A percentile compares a stretch with the other conserved stretches of the same genome.
Evolutionary conservation across 768 basidiomycete species (phyloP).

Genomic region (Phlebiopsis flavidoalba): DNA sequence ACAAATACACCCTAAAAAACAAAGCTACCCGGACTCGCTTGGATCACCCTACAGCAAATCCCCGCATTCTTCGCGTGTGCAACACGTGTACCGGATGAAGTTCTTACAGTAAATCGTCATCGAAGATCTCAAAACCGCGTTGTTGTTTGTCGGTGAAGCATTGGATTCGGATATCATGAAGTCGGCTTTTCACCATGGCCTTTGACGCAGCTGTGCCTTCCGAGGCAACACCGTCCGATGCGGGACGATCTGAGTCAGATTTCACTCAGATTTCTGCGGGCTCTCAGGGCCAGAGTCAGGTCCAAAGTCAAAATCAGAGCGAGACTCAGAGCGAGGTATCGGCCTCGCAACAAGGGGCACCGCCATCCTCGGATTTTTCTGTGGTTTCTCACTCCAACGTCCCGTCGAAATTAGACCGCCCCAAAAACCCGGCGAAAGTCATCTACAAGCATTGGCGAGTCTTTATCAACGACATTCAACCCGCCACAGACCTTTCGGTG

Average conservation of each 20-base stretch:
- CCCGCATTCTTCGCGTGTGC: slow-evolving; percentile 56
- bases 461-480: slow-evolving; percentile 76
- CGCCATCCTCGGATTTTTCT: slow-evolving; percentile 56
- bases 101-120: slow-evolving; percentile 77
- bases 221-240: slow-evolving; percentile 41
- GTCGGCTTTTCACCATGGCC: slow-evolving; percentile 23
- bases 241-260: slow-evolving; percentile 63
- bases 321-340: slow-evolving; percentile 24
- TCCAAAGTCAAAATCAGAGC: slow-evolving; percentile 24
- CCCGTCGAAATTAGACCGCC: slow-evolving; percentile 17
- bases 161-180: slow-evolving; percentile 36
- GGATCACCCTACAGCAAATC: slow-evolving; percentile 55
- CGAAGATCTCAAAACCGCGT: slow-evolving; percentile 86
- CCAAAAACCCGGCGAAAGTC: slow-evolving; percentile 38
- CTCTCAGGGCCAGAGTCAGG: slow-evolving; percentile 33
- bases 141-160: slow-evolving; percentile 75
- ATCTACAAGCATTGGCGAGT: slow-evolving; percentile 60
- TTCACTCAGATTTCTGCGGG: slow-evolving; percentile 45
- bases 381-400: slow-evolving; percentile 41
- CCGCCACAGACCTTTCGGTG: slow-evolving; percentile 68
- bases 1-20: too few species aligned
- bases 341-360: slow-evolving; percentile 33
- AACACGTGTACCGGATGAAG: slow-evolving; percentile 68
- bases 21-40: slow-evolving; percentile 65
- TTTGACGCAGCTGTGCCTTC: slow-evolving; percentile 40